Evolutionary conservation across 164 flowering plant genomes (phyloP).

Genomic region (Liquidambar formosana): DNA sequence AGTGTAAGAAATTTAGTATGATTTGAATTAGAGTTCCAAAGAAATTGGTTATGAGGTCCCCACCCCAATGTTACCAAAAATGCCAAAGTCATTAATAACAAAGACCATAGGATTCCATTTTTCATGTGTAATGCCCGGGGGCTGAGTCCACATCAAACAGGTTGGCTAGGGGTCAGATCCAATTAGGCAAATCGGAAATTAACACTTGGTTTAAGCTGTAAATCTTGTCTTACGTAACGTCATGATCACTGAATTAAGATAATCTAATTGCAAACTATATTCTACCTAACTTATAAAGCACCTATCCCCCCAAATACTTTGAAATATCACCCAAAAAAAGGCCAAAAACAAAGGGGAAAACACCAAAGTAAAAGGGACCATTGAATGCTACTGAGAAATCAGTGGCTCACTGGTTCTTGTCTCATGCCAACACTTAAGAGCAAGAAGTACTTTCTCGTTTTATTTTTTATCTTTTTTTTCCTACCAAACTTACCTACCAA

Average conservation of each 20-base stretch:
- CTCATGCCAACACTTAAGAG: neutral
- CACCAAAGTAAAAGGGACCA: neutral
- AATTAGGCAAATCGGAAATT: neutral
- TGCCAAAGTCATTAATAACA: neutral
- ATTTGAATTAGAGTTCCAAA: too few relatives aligned
- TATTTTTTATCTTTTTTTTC: too few relatives aligned
- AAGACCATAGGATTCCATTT: conserved; percentile 1
- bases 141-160: neutral
- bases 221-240: conserved; percentile 12
- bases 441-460: neutral
- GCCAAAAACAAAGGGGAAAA: neutral
- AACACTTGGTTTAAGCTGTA: neutral
- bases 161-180: neutral
- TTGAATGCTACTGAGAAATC: neutral
- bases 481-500: neutral
- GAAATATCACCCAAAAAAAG: too few relatives aligned
- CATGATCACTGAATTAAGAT: conserved; percentile 1
- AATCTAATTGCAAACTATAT: neutral
- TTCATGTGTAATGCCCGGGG: neutral
- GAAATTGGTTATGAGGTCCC: too few relatives aligned
- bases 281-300: neutral
- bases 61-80: neutral
- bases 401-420: neutral
- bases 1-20: too few relatives aligned
- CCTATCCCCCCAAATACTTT: neutral